These are phyloP conservation scores for Russula emetica DNA, from an alignment of 768 basidiomycete genomes.

Conservation along the genomic window DNA sequence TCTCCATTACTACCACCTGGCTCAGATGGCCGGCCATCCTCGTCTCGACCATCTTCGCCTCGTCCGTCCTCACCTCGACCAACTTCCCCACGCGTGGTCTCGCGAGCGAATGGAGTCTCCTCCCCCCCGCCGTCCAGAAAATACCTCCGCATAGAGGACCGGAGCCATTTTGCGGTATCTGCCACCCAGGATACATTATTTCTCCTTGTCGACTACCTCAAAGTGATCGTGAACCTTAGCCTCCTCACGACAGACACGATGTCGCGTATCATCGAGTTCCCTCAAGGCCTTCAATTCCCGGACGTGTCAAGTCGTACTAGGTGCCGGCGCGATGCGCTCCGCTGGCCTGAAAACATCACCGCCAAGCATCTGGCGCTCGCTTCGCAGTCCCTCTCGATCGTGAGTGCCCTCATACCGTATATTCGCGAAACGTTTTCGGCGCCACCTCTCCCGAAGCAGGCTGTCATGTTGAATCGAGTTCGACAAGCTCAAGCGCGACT, in stretches of 20 bases:
- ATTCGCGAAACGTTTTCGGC: constrained; percentile 90
- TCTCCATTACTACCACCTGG: constrained; percentile 33
- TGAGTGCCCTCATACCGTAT: constrained; percentile 92
- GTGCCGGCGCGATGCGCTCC: constrained; percentile 98
- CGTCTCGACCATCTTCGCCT: constrained; percentile 17
- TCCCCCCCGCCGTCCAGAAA: constrained; percentile 39
- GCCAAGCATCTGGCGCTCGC: constrained; percentile 97
- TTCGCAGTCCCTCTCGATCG: constrained; percentile 91
- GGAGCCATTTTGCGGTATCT: constrained; percentile 79
- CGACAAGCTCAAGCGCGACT: constrained; percentile 98
- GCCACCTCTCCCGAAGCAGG: constrained; percentile 94
- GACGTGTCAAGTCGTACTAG: constrained; percentile 96
- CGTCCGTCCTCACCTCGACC: constrained; percentile 22
- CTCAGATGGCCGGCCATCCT: constrained; percentile 20
- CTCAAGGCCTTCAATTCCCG: constrained; percentile 97
- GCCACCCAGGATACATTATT: constrained; percentile 75
- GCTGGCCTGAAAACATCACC: constrained; percentile 98
- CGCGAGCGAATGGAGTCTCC: constrained; percentile 25
- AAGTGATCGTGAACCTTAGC: constrained; percentile 80
- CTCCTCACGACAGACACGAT: constrained; percentile 91
- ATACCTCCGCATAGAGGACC: constrained; percentile 74
- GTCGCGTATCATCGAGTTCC: constrained; percentile 88
- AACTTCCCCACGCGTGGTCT: constrained; percentile 23
- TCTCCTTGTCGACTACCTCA: constrained; percentile 80
- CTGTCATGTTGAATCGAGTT: constrained; percentile 97